phyloP scores from a whole-genome alignment of 2,329 filamentous ascomycete species.

The Exophiala bonariae region DNA sequence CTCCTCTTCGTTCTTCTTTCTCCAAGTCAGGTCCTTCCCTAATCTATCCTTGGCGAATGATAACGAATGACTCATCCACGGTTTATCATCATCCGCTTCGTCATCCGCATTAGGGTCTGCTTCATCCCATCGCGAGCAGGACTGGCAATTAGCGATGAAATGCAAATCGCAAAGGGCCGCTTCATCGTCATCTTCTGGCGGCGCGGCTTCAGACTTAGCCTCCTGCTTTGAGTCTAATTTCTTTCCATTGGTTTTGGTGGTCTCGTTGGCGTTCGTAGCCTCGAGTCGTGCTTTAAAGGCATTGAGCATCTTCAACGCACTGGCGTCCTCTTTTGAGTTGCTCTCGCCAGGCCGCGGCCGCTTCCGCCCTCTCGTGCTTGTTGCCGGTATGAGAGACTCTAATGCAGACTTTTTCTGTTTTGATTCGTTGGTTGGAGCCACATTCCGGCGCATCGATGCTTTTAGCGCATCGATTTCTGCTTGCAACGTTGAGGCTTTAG shows the following conservation, averaged over 20 bases:
- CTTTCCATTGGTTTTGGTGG: constrained; percentile 17
- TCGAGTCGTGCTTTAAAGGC: constrained; percentile 80
- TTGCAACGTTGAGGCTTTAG: constrained; percentile 36
- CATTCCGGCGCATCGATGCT: constrained; percentile 48
- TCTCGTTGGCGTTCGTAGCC: constrained; percentile 36
- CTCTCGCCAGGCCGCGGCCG: constrained; percentile 40
- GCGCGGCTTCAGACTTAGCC: constrained; percentile 6
- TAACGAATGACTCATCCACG: constrained; percentile 84
- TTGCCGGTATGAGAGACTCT: constrained; percentile 49
- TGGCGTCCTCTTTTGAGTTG: constrained; percentile 58
- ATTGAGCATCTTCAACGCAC: constrained; percentile 69
- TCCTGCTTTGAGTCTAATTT: constrained; percentile 2
- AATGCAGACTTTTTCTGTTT: constrained; percentile 46
- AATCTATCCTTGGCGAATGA: constrained; percentile 86
- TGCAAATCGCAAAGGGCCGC: constrained; percentile 84
- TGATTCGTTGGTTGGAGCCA: constrained; percentile 33
- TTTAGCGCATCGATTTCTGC: constrained; percentile 47
- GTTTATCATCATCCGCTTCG: constrained; percentile 55
- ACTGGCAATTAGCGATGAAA: constrained; percentile 94
- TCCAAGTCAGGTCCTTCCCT: constrained; percentile 87
- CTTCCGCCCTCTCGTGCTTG: constrained; percentile 47
- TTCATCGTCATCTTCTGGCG: constrained; percentile 57
- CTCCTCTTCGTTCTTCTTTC: constrained; percentile 87
- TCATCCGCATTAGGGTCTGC: constrained; percentile 57
- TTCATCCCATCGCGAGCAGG: constrained; percentile 81